Evolutionary conservation across 2,329 filamentous ascomycete genomes (phyloP).

Genomic region (Sodiomyces alkalinus): DNA sequence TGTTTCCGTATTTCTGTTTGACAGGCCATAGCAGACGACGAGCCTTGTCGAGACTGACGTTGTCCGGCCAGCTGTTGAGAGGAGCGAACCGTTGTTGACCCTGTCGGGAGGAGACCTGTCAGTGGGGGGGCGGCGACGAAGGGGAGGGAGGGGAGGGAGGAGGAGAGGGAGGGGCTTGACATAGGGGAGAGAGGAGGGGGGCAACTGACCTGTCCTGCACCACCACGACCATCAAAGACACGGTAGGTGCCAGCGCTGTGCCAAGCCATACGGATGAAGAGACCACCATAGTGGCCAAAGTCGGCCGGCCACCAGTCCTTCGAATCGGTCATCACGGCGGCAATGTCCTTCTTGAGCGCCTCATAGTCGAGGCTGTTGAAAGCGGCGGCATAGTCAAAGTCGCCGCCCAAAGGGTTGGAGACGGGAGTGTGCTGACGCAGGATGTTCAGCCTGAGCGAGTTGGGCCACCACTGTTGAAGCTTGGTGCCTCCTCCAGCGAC

Average conservation of each 20-base stretch:
- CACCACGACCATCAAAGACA: slow-evolving; percentile 58
- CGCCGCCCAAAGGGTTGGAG: slow-evolving; percentile 47
- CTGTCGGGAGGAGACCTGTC: slow-evolving; percentile 9
- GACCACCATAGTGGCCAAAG: slow-evolving; percentile 66
- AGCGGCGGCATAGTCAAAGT: slow-evolving; percentile 58
- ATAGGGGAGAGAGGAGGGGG: too few species aligned
- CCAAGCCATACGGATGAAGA: slow-evolving; percentile 73
- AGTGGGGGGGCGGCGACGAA: not conserved
- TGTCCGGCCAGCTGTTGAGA: slow-evolving; percentile 72
- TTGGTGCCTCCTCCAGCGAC: slow-evolving; percentile 48
- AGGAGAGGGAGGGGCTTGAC: not conserved
- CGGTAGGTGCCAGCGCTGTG: slow-evolving; percentile 69
- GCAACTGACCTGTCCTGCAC: slow-evolving; percentile 39
- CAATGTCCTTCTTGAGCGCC: slow-evolving; percentile 58
- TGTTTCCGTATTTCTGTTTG: slow-evolving; percentile 74
- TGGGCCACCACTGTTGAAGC: slow-evolving; percentile 63
- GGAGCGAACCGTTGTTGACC: slow-evolving; percentile 70
- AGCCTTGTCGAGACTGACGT: slow-evolving; percentile 65
- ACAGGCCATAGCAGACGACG: slow-evolving; percentile 57
- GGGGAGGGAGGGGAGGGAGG: not conserved
- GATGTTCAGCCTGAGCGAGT: slow-evolving; percentile 51
- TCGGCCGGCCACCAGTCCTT: slow-evolving; percentile 75
- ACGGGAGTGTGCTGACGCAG: slow-evolving; percentile 53
- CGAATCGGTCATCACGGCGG: slow-evolving; percentile 59
- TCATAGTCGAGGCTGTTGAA: slow-evolving; percentile 60